Evolutionary conservation across 495 filamentous ascomycete species (phyloP), one percentile per base, ranked within the genome.

Genomic region (Amorphotheca resinae): DNA sequence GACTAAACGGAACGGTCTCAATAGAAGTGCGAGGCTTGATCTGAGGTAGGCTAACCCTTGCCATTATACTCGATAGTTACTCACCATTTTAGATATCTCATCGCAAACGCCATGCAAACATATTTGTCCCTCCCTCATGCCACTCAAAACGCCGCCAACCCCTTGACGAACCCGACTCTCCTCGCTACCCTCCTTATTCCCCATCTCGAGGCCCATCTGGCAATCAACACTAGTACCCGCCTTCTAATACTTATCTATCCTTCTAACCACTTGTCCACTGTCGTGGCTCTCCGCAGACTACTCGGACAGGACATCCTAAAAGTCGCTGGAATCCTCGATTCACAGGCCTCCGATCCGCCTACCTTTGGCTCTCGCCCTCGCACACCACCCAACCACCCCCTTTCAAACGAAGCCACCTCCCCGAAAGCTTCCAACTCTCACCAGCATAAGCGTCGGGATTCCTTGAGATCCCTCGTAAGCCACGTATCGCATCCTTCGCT

Each of bases 161-260:
- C 55, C 28, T 41, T 53, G 3, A 43, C 47, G 23, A 41, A 45
- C 32, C 51, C 53, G 1, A 16, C 28, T n/a, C 6, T 49, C 5
- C 48, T 59, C 15, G 56, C 56, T 22, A 32, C 50, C 7, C 42
- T 53, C 9, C 45, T 59, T 16, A 40, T 59, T 20, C 51, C 56
- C 9, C 50, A 59, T 14, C 23, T 59, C n/a, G 56, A 59, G 22
- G 40, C 51, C 7, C 56, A 50, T 33, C 45, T 59, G 9, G 44
- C 50, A 16, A 33, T 20, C 26, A 56, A 59, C 34, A 14, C 26
- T 16, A 34, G 41, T 11, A 51, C 41, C 12, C 42, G 53, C n/a
- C 28, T 59, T 15, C 34, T 59, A 9, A 41, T 56, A 15, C 33
- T 59, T 3, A 49, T 51, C 2, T 59, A 41, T 36, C 28, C 47